phyloP scores from a whole-genome alignment of 2,329 filamentous ascomycete species.

The Sporothrix phasma region DNA sequence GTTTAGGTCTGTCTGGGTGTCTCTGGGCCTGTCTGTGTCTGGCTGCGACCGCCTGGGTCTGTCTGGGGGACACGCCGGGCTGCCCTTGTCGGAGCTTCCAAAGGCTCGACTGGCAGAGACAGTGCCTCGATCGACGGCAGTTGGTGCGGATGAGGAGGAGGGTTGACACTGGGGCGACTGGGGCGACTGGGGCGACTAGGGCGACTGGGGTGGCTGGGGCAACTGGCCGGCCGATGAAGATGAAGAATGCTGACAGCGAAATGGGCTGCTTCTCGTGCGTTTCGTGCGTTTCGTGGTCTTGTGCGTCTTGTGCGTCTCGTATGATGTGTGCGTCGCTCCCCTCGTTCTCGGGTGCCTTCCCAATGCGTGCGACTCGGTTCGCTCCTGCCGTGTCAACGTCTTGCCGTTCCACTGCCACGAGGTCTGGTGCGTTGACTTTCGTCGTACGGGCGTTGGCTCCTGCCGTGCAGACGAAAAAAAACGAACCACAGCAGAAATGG shows the following conservation, averaged over 20 bases:
- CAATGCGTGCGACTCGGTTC: background rate
- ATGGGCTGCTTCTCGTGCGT: no score
- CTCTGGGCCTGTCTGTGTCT: no score
- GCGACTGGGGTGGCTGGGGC: no score
- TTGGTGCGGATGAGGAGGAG: background rate
- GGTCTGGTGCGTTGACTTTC: background rate
- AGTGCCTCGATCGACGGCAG: background rate
- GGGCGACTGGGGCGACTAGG: no score
- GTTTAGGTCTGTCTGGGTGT: no score
- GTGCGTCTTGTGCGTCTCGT: no score
- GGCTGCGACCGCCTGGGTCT: no score
- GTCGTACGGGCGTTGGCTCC: background rate
- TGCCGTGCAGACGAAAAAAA: background rate
- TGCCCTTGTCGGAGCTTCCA: constrained; percentile 9
- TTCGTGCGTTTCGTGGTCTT: no score
- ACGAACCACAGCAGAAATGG: background rate
- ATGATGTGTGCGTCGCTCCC: background rate
- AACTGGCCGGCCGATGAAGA: no score
- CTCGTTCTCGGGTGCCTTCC: background rate
- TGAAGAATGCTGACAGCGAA: no score
- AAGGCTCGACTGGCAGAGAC: background rate
- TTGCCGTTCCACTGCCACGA: no score
- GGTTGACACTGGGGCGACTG: background rate
- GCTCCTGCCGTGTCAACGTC: background rate
- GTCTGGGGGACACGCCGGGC: no score